Evolutionary conservation across 345 rosid species (phyloP), one percentile per base, ranked within the genome.

Genomic region (Kernera saxatilis): DNA sequence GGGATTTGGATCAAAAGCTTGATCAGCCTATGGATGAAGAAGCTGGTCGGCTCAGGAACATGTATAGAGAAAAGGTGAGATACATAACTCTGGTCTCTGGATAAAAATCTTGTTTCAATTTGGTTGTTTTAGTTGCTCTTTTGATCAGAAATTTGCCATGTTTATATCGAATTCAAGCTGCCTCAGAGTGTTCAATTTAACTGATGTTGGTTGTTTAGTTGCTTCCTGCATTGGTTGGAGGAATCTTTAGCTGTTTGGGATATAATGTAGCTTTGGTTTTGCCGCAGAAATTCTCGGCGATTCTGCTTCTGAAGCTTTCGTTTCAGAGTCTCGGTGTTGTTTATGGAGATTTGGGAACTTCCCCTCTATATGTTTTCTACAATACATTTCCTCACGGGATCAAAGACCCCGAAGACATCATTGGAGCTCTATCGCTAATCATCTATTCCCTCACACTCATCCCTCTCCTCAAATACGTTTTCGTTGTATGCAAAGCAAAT

Each of bases 21-120:
- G 98, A 93, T 80, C 93, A 89, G 67, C 83, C 94, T 68, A 91
- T 93, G 96, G 98, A 93, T 73, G 96, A 91, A 67, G 97, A 93
- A 78, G 97, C 96, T 75, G 93, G 93, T 62, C 84, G 80, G 68
- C 90, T 94, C 64, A 79, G 80, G 72, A 87, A 76, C 75, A 87
- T 87, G 91, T 89, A 88, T 74, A 82, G 71, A 69, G 95, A 88
- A 82, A 94, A 94, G 97, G 99, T 93, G 33, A 0, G 3, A 13
- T 32, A 64, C 35, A 15, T 22, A 23, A 11, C 22, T 44, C 39
- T 39, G 9, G 6, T n/a, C n/a, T n/a, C n/a, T n/a, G n/a, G n/a
- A n/a, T n/a, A 26, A 18, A 1, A 12, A 3, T 15, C 37, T 27
- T 40, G 23, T 27, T 29, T 44, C 30, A 2, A 1, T 15, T 60